Evolutionary conservation across 2,329 filamentous ascomycete species (phyloP), one percentile per base, ranked within the genome.

Genomic region (Exophiala calicioides): DNA sequence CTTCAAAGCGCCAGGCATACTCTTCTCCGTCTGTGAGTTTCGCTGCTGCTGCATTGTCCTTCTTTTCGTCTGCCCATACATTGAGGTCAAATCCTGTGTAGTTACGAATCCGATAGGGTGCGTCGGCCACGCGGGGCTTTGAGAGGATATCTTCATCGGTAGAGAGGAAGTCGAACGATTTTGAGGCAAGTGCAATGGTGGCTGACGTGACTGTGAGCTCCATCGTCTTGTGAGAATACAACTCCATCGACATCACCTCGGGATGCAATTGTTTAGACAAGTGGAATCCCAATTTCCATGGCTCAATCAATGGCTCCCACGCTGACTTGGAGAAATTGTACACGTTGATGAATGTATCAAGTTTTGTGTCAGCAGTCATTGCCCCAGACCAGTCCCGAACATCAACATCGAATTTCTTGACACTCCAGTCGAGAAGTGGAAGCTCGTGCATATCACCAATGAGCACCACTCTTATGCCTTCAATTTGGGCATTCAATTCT

Each of bases 261-360:
- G 85, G 87, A 31, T 81, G 78, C 19, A 82, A 77, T 47, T 93
- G 84, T 59, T 85, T 90, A 1, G 87, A 83, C 65, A 97, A 81
- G 53, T 94, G 88, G 57, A 98, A 82, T 2, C 90, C 90, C n/a
- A 97, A 76, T 57, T 91, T 84, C 93, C 93, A 98, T 5, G 94
- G 94, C 65, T 98, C 93, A 19, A 98, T 82, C 24, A 98, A 71
- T 3, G 93, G 93, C 66, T 98, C 93, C 93, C 93, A 98, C 3
- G 90, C 89, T 0, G 93, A 98, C 66, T 98, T 98, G 10, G 93
- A 93, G 69, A 98, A 98, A 68, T 98, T 98, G 75, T 95, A 98
- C 19, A 98, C 85, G 61, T 97, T 98, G 59, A 94, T 81, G 67
- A 95, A 95, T 55, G 91, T 89, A 53, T 96, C 89, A 36, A 98